Evolutionary conservation across 352 stramenopile genomes (phyloP), one percentile per base, ranked within the genome.

Genomic region (Phytophthora tentaculata): DNA sequence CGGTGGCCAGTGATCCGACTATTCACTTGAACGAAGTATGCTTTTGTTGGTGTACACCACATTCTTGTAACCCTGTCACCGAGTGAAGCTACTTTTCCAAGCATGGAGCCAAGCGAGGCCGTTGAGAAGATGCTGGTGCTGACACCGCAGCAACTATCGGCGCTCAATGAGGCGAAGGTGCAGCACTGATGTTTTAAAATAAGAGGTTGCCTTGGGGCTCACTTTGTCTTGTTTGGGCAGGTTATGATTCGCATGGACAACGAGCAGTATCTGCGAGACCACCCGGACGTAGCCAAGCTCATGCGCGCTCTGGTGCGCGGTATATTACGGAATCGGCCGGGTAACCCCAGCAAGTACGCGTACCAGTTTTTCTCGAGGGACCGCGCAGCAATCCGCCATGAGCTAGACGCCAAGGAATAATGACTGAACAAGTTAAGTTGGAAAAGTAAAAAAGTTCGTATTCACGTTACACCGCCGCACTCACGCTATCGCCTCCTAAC

Each of bases 191-290:
- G 6, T 16, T 4, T 12, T 32, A 6, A 58, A 28, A 39, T 13
- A 20, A 19, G 3, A 22, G 17, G 24, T 28, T 13, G 19, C 23
- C 17, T 41, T 53, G 23, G 22, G 24, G n/a, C 28, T 75, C 23
- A 24, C 20, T 29, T n/a, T 5, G n/a, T 60, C 19, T 60, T 39
- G 17, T 20, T 24, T 48, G 17, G 19, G 17, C 58, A 89, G 84
- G 80, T 91, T 32, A 89, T 82, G 72, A 92, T 92, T 51, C 79
- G 84, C 52, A 86, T 93, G 74, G 80, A 92, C 65, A 93, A 90
- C 51, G 82, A 92, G 66, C 81, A 90, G 55, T 91, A 91, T 57
- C 64, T 91, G 68, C 73, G 84, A 44, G 80, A 89, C 48, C 82
- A 91, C 32, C 79, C 77, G 13, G 83, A 89, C 53, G 77, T 84